Base-by-base conservation (phyloP, 2,329 filamentous ascomycete species). In the Stachybotrys elegans region DNA sequence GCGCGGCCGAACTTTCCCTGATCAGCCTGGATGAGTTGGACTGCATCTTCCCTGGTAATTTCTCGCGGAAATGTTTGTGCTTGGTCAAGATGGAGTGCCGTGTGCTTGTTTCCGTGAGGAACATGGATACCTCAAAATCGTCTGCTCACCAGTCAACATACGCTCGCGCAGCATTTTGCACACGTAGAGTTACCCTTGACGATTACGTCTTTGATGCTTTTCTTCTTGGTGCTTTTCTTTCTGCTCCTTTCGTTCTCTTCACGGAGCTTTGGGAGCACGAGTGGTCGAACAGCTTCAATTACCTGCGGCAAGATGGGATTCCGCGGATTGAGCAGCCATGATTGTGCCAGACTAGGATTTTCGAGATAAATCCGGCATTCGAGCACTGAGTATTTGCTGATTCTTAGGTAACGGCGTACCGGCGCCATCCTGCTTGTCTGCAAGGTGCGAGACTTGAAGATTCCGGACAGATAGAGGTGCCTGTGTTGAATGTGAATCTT, bases 341-440 rank as follows among this genome's bases (percentile, higher is more conserved):
- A 83, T 52, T 88, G 80, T 20, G 82, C 81, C 48, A 95, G 81
- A 12, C 85, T 81, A 1, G 93, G 93, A 56, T 92, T 91, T 52
- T 97, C 92, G 38, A 96, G 81, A 66, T 97, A 97, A 54, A 98
- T 93, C 52, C 91, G 90, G 51, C 88, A 90, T 75, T 98, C 93
- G n/a, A 98, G 78, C 23, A 96, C 90, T 5, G 92, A 95, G 65
- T 89, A 88, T 61, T 92, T 91, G 44, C 87, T 92, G 55, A 97
- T 95, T 42, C 92, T 82, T 44, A 97, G 76, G 62, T 97, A 96
- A 56, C 91, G 81, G 47, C 91, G 83, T 39, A 95, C 81, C 11
- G 91, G 91, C 12, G 90, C 86, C 91, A 96, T 96, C 35, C 20
- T 51, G 22, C 25, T n/a, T n/a, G n/a, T n/a, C n/a, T n/a, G n/a